phyloP scores from a whole-genome alignment of 257 asterid genomes.

The Echites panduratus region DNA sequence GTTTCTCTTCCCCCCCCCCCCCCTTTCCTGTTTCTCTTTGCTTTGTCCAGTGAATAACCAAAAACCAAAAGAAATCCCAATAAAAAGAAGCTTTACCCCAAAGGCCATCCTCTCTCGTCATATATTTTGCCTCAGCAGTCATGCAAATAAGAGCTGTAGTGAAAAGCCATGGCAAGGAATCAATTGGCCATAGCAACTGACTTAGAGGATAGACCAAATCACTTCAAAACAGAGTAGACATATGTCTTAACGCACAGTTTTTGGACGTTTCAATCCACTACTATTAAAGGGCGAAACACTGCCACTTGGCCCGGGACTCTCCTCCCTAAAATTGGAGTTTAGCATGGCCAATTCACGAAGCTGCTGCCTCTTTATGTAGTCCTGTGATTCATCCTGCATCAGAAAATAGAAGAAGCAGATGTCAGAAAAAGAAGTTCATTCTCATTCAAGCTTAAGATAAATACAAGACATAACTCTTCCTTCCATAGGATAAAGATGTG shows the following conservation, averaged over 20 bases:
- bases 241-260: conserved; percentile 63
- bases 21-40: conserved; percentile 17
- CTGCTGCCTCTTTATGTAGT: conserved; percentile 87
- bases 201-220: conserved; percentile 17
- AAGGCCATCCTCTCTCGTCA: conserved; percentile 17
- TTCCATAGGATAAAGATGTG: background rate
- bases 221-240: conserved; percentile 7
- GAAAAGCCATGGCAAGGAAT: conserved; percentile 1
- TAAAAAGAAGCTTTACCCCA: conserved; percentile 25
- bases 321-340: conserved; percentile 90
- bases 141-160: background rate
- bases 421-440: background rate
- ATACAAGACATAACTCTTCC: background rate
- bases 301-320: conserved; percentile 97
- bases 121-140: conserved; percentile 10
- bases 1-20: background rate
- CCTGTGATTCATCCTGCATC: conserved; percentile 88
- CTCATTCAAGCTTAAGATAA: background rate
- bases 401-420: conserved; percentile 6
- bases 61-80: conserved; percentile 24
- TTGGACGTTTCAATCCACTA: conserved; percentile 93
- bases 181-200: conserved; percentile 13
- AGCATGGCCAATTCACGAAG: conserved; percentile 92
- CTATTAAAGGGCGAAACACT: conserved; percentile 88
- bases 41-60: conserved; percentile 24